These are phyloP conservation scores for Mycena leptocephala DNA, from an alignment of 768 basidiomycete species.

Conservation along the genomic window DNA sequence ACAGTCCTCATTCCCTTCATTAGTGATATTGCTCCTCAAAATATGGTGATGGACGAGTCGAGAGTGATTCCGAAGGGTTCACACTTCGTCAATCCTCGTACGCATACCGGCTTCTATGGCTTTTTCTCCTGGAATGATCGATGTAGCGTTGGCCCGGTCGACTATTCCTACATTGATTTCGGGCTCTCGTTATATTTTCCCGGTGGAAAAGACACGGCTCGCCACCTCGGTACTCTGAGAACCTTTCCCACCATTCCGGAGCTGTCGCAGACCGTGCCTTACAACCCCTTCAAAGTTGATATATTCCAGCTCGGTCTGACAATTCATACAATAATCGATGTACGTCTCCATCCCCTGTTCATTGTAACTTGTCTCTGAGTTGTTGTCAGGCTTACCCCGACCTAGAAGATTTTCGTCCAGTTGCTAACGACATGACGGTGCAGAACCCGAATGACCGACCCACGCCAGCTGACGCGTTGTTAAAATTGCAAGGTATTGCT, in stretches of 20 bases:
- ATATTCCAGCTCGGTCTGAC: slow-evolving; percentile 25
- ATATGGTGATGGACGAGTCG: slow-evolving; percentile 10
- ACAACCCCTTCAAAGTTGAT: slow-evolving; percentile 35
- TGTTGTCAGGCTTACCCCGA: slow-evolving; percentile 10
- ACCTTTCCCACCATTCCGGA: slow-evolving; percentile 28
- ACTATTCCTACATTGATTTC: slow-evolving; percentile 5
- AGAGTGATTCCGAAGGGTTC: not conserved
- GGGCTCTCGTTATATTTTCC: slow-evolving; percentile 2
- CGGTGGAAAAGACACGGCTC: not conserved
- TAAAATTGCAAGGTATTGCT: not conserved
- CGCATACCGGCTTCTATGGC: not conserved
- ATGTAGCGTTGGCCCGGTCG: not conserved
- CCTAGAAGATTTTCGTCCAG: slow-evolving; percentile 17
- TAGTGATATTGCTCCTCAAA: slow-evolving; percentile 7
- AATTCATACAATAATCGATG: slow-evolving; percentile 5
- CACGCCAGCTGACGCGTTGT: not conserved
- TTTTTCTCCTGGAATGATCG: not conserved
- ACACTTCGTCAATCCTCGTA: not conserved
- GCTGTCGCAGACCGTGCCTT: slow-evolving; percentile 18
- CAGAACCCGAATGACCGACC: slow-evolving; percentile 10
- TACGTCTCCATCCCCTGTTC: not conserved
- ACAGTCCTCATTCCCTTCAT: not conserved
- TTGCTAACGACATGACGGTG: slow-evolving; percentile 18
- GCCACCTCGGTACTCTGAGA: not conserved
- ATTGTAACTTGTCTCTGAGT: not conserved